phyloP scores from a whole-genome alignment of 2,329 filamentous ascomycete genomes.

The Aspergillus ruber region DNA sequence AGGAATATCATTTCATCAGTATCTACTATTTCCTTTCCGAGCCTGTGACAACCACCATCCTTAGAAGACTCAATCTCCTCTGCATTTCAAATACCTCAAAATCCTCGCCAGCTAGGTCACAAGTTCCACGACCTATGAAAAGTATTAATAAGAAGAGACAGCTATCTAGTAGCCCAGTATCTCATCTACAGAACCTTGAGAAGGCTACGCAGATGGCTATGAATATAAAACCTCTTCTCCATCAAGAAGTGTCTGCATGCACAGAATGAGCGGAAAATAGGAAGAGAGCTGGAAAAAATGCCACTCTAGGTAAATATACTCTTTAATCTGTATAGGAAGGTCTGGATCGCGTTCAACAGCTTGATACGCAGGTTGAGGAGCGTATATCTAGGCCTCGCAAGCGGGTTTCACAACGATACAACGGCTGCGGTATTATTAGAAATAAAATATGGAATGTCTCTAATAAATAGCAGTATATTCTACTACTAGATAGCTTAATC shows the following conservation, averaged over 20 bases:
- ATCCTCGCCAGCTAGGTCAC: no score
- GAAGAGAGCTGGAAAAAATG: neutral
- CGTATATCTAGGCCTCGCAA: neutral
- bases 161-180: no score
- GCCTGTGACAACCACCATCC: no score
- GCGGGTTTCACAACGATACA: neutral
- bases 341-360: neutral
- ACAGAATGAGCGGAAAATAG: neutral
- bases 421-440: neutral
- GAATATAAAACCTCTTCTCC: no score
- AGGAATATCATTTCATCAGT: no score
- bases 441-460: neutral
- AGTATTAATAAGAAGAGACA: no score
- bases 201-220: no score
- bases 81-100: no score
- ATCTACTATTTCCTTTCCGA: no score
- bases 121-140: no score
- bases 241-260: neutral
- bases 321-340: neutral
- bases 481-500: conserved; percentile 1
- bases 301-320: neutral
- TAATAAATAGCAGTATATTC: conserved; percentile 3
- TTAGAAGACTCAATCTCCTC: no score
- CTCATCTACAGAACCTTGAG: no score
- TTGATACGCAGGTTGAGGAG: neutral